These are phyloP conservation scores for Codiaeum variegatum DNA, from an alignment of 441 rosid genomes.

Conservation along the genomic window DNA sequence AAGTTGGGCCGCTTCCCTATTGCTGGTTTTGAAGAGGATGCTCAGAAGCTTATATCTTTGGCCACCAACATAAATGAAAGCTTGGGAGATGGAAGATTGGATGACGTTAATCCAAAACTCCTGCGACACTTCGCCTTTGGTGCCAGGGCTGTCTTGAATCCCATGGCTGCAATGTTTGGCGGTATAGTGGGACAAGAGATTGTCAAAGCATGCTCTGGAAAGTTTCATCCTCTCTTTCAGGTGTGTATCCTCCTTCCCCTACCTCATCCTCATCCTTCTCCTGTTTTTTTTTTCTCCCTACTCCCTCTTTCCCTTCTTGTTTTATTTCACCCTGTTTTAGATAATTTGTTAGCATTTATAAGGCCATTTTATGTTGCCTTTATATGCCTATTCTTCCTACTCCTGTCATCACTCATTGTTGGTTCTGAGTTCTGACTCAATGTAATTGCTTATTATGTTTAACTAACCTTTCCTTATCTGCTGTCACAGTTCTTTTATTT, in stretches of 20 bases:
- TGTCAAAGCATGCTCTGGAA: conserved; percentile 94
- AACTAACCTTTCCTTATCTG: conserved; percentile 12
- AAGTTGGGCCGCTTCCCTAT: conserved; percentile 65
- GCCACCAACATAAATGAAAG: conserved; percentile 53
- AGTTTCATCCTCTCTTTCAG: conserved; percentile 92
- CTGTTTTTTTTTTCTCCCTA: neutral
- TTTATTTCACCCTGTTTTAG: neutral
- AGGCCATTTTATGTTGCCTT: neutral
- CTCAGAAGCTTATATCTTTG: conserved; percentile 59
- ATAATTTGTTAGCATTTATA: neutral
- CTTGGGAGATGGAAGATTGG: conserved; percentile 61
- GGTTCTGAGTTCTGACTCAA: neutral
- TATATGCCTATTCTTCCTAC: neutral
- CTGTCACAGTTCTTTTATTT: conserved; percentile 79
- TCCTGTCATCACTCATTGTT: neutral
- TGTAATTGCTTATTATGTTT: neutral
- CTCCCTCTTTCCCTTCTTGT: neutral
- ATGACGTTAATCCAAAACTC: conserved; percentile 65
- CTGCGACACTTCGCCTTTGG: conserved; percentile 78
- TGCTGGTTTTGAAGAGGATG: conserved; percentile 90
- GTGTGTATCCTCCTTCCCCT: conserved; percentile 27
- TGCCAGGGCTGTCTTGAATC: conserved; percentile 87
- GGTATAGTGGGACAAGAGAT: conserved; percentile 95
- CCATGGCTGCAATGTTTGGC: conserved; percentile 97
- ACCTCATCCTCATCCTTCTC: neutral